These are phyloP conservation scores for Tinospora cordifolia DNA, from an alignment of 164 flowering plant genomes.

Conservation along the genomic window DNA sequence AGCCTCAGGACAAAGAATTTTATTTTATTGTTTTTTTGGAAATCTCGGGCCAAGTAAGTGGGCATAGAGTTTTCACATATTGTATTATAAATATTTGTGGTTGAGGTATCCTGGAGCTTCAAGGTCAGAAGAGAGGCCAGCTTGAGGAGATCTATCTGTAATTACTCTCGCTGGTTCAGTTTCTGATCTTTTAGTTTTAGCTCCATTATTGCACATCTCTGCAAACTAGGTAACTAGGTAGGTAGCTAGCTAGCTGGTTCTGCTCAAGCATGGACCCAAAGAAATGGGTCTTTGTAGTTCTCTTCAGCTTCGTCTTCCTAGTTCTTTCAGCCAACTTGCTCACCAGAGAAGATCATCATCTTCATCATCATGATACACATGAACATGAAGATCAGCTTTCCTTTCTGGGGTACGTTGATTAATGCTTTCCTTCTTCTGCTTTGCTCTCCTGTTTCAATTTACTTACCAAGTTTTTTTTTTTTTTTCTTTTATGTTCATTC, in stretches of 20 bases:
- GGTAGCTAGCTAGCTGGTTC: not conserved
- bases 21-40: no score
- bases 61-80: no score
- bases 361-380: not conserved
- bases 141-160: no score
- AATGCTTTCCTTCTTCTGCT: not conserved
- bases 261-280: constrained; percentile 1
- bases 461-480: no score
- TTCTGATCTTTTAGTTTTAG: not conserved
- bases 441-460: no score
- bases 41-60: no score
- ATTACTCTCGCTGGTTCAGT: not conserved
- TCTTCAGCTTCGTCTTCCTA: constrained; percentile 1
- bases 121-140: no score
- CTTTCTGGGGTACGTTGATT: not conserved
- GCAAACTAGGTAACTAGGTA: no score
- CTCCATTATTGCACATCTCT: not conserved
- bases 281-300: constrained; percentile 3
- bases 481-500: no score
- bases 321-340: not conserved
- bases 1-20: no score
- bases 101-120: no score
- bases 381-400: not conserved
- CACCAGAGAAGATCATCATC: not conserved
- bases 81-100: no score